Evolutionary conservation across 2,329 filamentous ascomycete species (phyloP).

Genomic region (Epichloe sp.): DNA sequence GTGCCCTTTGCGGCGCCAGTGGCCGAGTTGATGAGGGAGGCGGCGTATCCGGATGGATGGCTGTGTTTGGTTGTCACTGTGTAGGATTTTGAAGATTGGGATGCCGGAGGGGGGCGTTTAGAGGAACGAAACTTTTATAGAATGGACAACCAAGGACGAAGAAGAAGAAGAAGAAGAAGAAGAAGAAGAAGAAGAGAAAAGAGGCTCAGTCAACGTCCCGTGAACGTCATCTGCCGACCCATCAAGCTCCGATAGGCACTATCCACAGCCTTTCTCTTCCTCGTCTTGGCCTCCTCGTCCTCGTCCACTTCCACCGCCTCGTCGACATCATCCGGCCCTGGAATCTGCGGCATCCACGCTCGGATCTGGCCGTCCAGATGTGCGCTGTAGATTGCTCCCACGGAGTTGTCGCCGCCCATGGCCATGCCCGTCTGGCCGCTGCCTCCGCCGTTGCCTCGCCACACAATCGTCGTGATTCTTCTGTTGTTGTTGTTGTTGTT

Average conservation of each 20-base stretch:
- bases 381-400: slow-evolving; percentile 58
- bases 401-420: slow-evolving; percentile 39
- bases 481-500: slow-evolving; percentile 23
- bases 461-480: slow-evolving; percentile 63
- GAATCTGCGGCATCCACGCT: slow-evolving; percentile 55
- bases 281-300: slow-evolving; percentile 34
- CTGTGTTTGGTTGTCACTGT: slow-evolving; percentile 70
- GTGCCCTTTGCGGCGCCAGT: slow-evolving; percentile 70
- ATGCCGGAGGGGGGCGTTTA: neutral
- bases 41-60: slow-evolving; percentile 88
- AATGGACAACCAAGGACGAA: too few relatives aligned
- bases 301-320: slow-evolving; percentile 27
- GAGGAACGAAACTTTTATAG: too few relatives aligned
- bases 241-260: slow-evolving; percentile 70
- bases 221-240: slow-evolving; percentile 55
- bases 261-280: slow-evolving; percentile 66
- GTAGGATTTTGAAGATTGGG: slow-evolving; percentile 25
- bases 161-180: too few relatives aligned
- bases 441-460: slow-evolving; percentile 51
- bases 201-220: slow-evolving; percentile 10
- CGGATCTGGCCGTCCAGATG: slow-evolving; percentile 77
- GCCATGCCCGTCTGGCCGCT: slow-evolving; percentile 44
- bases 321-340: slow-evolving; percentile 36
- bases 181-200: too few relatives aligned
- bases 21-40: slow-evolving; percentile 69